Evolutionary conservation across 768 basidiomycete species (phyloP).

Genomic region (Obba rivulosa): DNA sequence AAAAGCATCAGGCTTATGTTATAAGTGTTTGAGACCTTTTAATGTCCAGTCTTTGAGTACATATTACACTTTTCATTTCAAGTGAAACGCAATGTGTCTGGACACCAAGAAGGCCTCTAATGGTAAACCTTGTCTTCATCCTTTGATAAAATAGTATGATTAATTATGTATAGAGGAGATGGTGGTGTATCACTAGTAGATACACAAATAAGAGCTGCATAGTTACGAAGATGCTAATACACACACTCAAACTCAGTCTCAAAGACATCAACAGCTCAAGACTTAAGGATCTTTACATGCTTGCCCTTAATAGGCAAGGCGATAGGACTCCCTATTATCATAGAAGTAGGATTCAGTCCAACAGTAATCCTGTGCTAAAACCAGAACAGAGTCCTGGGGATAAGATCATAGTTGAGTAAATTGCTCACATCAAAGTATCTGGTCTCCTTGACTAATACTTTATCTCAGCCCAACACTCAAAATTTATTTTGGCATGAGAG

Average conservation of each 20-base stretch:
- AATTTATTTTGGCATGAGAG: slow-evolving; percentile 33
- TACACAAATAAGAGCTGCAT: slow-evolving; percentile 11
- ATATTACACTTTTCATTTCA: slow-evolving; percentile 26
- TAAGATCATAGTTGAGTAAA: slow-evolving; percentile 22
- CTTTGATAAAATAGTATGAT: slow-evolving; percentile 29
- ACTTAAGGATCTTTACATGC: slow-evolving; percentile 6
- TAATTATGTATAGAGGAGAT: slow-evolving; percentile 25
- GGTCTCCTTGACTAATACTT: slow-evolving; percentile 27
- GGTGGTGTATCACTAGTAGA: slow-evolving; percentile 13
- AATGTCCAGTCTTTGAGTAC: slow-evolving; percentile 25
- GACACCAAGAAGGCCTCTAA: slow-evolving; percentile 31
- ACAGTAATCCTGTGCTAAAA: slow-evolving; percentile 18
- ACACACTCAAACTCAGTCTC: slow-evolving; percentile 11
- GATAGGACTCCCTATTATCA: slow-evolving; percentile 11
- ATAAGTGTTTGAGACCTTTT: slow-evolving; percentile 19
- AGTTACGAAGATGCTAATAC: slow-evolving; percentile 8
- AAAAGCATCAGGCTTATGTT: slow-evolving; percentile 30
- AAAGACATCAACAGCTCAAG: slow-evolving; percentile 5
- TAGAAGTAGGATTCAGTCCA: slow-evolving; percentile 15
- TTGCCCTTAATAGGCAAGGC: slow-evolving; percentile 11
- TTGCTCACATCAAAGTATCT: slow-evolving; percentile 23
- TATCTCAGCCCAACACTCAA: slow-evolving; percentile 17
- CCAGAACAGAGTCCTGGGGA: slow-evolving; percentile 28
- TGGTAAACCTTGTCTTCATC: slow-evolving; percentile 25
- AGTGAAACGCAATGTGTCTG: slow-evolving; percentile 20